Percentiles rank a stretch among this genome's conserved stretches.
phyloP scores from a whole-genome alignment of 768 basidiomycete genomes.

The Piloderma croceum region DNA sequence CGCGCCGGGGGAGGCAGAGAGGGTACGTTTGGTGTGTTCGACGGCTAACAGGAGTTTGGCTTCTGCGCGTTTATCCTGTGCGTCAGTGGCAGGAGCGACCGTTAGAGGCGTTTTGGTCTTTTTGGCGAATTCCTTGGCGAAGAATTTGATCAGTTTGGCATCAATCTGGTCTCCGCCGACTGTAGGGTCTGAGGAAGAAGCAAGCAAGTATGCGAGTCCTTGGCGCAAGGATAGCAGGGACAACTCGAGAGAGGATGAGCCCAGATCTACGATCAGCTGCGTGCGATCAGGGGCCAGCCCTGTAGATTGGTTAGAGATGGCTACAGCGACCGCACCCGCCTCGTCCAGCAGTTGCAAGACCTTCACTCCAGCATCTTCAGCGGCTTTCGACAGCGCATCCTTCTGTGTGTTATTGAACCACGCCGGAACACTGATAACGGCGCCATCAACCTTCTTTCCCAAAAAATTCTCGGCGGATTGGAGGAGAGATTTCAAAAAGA shows the following conservation, averaged over 20 bases:
- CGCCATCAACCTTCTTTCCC: conserved; percentile 68
- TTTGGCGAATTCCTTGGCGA: conserved; percentile 94
- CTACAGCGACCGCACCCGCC: conserved; percentile 62
- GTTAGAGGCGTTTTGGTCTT: conserved; percentile 78
- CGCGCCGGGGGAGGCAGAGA: conserved; percentile 80
- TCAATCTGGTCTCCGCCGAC: conserved; percentile 73
- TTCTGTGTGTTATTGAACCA: conserved; percentile 68
- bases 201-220: conserved; percentile 65
- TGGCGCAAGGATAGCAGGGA: conserved; percentile 69
- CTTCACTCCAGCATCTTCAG: conserved; percentile 72
- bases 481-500: conserved; percentile 81
- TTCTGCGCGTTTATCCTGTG: conserved; percentile 74
- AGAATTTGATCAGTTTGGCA: conserved; percentile 80
- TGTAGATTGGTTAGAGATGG: conserved; percentile 41
- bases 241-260: conserved; percentile 64
- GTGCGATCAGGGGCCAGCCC: conserved; percentile 57
- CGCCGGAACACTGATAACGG: conserved; percentile 78
- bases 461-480: conserved; percentile 89
- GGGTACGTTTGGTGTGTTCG: conserved; percentile 90
- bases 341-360: conserved; percentile 88
- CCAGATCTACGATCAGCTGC: conserved; percentile 77
- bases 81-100: conserved; percentile 52
- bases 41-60: conserved; percentile 91
- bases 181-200: conserved; percentile 26
- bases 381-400: conserved; percentile 66